These are phyloP conservation scores for Oenanthe javanica DNA, from an alignment of 140 eudicot genomes.

Conservation along the genomic window DNA sequence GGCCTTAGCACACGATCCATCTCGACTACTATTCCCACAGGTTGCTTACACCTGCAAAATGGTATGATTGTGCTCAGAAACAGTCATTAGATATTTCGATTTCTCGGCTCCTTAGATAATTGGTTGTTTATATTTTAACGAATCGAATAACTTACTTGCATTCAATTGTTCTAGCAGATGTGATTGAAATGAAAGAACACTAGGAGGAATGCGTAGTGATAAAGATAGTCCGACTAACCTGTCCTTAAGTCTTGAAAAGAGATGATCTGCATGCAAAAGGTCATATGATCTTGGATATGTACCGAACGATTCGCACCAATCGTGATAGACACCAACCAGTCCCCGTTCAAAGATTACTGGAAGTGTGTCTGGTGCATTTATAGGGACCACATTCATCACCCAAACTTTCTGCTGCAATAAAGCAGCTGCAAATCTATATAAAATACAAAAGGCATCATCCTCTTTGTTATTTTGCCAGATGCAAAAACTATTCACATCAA, in stretches of 20 bases:
- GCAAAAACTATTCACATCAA: not conserved
- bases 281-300: slow-evolving; percentile 98
- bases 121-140: not conserved
- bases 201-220: not conserved
- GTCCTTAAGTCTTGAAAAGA: slow-evolving; percentile 85
- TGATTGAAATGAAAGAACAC: not conserved
- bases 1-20: slow-evolving; percentile 86
- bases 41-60: slow-evolving; percentile 71
- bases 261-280: slow-evolving; percentile 95
- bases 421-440: slow-evolving; percentile 89
- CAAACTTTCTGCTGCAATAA: slow-evolving; percentile 65
- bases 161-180: not conserved
- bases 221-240: slow-evolving; percentile 31
- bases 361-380: slow-evolving; percentile 80
- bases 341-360: slow-evolving; percentile 90
- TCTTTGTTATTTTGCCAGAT: not conserved
- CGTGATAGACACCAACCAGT: slow-evolving; percentile 78
- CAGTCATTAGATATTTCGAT: not conserved
- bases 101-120: not conserved
- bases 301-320: slow-evolving; percentile 94
- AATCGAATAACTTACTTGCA: not conserved
- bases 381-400: slow-evolving; percentile 98
- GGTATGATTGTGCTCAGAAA: not conserved
- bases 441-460: not conserved
- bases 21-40: slow-evolving; percentile 70